Conservation (phyloP, 2,329 filamentous ascomycete species). For the Hansfordia pulvinata region DNA sequence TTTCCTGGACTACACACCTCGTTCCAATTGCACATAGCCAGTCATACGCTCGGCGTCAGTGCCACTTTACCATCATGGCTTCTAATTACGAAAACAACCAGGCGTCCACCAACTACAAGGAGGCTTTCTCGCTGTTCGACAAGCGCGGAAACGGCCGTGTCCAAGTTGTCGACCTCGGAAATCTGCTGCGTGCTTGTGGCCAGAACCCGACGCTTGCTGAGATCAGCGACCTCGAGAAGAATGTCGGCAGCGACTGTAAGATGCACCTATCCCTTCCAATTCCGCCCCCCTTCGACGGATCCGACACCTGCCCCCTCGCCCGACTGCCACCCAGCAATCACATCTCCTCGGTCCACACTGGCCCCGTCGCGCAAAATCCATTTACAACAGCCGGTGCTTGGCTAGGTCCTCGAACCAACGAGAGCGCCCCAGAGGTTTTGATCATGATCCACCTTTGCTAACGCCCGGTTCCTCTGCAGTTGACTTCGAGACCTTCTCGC, state of each 20-base stretch:
- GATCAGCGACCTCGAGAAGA: constrained; percentile 85
- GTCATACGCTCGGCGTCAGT: too few relatives aligned
- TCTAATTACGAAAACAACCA: constrained; percentile 24
- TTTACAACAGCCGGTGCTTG: background rate
- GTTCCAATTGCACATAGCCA: background rate
- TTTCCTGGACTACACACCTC: background rate
- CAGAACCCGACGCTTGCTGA: constrained; percentile 95
- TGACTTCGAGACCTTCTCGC: constrained; percentile 95
- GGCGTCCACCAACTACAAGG: constrained; percentile 97
- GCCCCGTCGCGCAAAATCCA: too few relatives aligned
- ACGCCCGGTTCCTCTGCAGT: constrained; percentile 38
- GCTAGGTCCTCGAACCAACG: too few relatives aligned
- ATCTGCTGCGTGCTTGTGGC: constrained; percentile 88
- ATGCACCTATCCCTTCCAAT: too few relatives aligned
- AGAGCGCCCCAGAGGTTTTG: too few relatives aligned
- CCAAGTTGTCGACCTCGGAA: constrained; percentile 71
- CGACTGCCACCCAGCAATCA: background rate
- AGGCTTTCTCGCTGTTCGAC: constrained; percentile 99
- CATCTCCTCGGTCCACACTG: constrained; percentile 4
- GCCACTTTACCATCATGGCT: constrained; percentile 12
- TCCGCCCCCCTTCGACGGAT: too few relatives aligned
- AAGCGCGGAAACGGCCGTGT: constrained; percentile 97
- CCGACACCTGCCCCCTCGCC: too few relatives aligned
- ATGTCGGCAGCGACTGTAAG: constrained; percentile 82
- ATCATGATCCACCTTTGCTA: too few relatives aligned